These are phyloP conservation scores for Lactarius trivialis DNA, from an alignment of 768 basidiomycete species.

Conservation along the genomic window DNA sequence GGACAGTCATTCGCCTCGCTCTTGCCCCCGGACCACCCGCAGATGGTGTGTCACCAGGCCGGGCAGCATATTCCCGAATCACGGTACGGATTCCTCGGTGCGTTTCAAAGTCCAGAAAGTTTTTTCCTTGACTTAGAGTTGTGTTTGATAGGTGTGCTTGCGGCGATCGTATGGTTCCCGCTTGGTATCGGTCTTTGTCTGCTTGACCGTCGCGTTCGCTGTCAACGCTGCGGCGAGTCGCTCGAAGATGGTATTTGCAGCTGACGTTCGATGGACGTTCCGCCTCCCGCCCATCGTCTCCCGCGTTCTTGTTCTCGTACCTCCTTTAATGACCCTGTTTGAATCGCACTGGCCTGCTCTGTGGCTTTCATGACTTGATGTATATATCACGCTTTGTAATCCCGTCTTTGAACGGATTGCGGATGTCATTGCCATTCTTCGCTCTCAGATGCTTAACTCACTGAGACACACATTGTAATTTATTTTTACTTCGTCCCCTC, in stretches of 20 bases:
- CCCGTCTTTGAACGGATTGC: background rate
- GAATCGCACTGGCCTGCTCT: background rate
- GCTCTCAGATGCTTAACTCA: background rate
- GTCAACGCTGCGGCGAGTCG: slow-evolving; percentile 41
- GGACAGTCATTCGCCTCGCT: slow-evolving; percentile 43
- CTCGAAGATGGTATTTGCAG: slow-evolving; percentile 32
- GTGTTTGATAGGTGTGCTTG: slow-evolving; percentile 53
- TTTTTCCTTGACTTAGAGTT: background rate
- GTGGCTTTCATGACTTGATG: background rate
- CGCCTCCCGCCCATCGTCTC: background rate
- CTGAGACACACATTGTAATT: background rate
- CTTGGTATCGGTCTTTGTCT: slow-evolving; percentile 73
- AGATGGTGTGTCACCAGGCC: slow-evolving; percentile 79
- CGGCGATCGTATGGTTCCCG: slow-evolving; percentile 83
- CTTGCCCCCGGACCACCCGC: slow-evolving; percentile 70
- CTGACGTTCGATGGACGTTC: background rate
- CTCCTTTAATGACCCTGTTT: background rate
- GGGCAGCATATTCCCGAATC: slow-evolving; percentile 61
- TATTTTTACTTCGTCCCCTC: too few species aligned
- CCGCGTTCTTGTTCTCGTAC: background rate
- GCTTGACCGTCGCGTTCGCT: slow-evolving; percentile 64
- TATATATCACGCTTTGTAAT: background rate
- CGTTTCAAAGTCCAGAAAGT: slow-evolving; percentile 23
- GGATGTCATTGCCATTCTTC: background rate
- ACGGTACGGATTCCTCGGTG: slow-evolving; percentile 66